Conservation (phyloP, 2,329 filamentous ascomycete species). For the Aureobasidium sp. region DNA sequence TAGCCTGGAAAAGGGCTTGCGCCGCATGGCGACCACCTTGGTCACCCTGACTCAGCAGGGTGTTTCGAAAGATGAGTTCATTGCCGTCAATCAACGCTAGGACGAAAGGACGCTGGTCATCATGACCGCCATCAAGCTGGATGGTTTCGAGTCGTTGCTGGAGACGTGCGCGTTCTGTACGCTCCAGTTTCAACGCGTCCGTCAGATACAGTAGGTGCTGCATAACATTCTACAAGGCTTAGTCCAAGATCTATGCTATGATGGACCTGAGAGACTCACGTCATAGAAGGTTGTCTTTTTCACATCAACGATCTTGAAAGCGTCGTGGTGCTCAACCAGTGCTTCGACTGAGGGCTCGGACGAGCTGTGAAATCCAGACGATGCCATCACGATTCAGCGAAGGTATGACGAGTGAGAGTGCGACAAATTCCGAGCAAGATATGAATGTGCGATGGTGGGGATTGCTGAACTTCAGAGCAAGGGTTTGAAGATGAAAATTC, state of each 20-base stretch:
- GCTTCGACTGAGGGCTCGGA: neutral
- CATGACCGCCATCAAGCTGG: too few species aligned
- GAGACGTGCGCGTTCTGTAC: neutral
- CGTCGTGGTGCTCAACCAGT: neutral
- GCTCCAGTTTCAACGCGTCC: neutral
- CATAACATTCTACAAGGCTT: neutral
- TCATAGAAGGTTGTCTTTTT: constrained; percentile 30
- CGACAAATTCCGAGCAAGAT: neutral
- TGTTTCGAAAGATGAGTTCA: constrained; percentile 41
- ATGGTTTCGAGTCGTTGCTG: neutral
- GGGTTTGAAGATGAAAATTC: neutral
- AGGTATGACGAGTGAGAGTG: neutral
- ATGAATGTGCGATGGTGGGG: neutral
- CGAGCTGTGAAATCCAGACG: neutral
- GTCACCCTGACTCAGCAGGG: constrained; percentile 28
- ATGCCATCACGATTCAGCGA: neutral
- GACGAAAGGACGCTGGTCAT: constrained; percentile 45
- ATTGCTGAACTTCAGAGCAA: neutral
- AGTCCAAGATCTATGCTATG: neutral
- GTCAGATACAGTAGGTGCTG: neutral
- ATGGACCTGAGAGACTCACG: constrained; percentile 19
- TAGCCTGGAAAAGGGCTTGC: constrained; percentile 43
- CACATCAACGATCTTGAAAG: constrained; percentile 22
- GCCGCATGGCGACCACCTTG: constrained; percentile 53
- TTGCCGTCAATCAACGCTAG: constrained; percentile 57